A percentile compares a stretch with the other conserved stretches of the same genome.
These are phyloP conservation scores for Pichia heedii DNA, from an alignment of 805 yeast genomes.

Conservation along the genomic window DNA sequence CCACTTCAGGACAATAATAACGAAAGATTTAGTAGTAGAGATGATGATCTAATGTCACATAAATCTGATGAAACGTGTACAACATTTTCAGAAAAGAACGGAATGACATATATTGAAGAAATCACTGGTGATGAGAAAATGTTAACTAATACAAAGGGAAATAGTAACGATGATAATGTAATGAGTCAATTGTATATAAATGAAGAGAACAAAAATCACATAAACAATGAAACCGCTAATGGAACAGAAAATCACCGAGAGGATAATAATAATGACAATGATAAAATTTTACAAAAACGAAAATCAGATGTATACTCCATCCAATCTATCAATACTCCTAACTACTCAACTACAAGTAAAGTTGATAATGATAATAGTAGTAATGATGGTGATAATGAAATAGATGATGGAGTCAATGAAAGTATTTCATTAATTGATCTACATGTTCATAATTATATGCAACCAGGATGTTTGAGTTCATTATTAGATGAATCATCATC, in stretches of 20 bases:
- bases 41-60: background rate
- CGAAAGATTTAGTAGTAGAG: too few relatives aligned
- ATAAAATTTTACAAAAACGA: background rate
- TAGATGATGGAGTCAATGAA: background rate
- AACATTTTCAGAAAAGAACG: background rate
- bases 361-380: background rate
- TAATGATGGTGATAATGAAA: background rate
- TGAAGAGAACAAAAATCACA: too few relatives aligned
- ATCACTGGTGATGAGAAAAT: background rate
- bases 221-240: too few relatives aligned
- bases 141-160: too few relatives aligned
- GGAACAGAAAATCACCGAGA: too few relatives aligned
- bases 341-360: slow-evolving; percentile 4
- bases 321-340: slow-evolving; percentile 8
- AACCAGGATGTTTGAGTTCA: slow-evolving; percentile 10
- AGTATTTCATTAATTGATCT: background rate
- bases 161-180: too few relatives aligned
- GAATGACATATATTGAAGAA: background rate
- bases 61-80: background rate
- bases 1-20: too few relatives aligned
- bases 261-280: too few relatives aligned
- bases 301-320: too few relatives aligned
- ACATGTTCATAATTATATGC: background rate
- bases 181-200: too few relatives aligned
- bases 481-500: slow-evolving; percentile 12